Evolutionary conservation across 2,329 filamentous ascomycete species (phyloP).

Genomic region (Microsporum ferrugineum): DNA sequence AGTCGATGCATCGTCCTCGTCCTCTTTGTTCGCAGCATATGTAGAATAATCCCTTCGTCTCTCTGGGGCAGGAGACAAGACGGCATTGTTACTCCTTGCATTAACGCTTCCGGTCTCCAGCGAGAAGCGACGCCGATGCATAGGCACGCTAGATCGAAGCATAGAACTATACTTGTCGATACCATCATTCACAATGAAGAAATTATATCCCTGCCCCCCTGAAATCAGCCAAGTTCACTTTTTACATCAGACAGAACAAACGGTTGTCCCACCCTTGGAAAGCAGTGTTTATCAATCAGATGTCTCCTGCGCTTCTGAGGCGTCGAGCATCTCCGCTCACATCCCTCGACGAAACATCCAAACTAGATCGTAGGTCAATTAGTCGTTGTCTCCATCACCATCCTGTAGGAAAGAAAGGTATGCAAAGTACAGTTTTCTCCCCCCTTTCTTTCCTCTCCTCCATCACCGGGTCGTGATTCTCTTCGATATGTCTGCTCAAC

Average conservation of each 20-base stretch:
- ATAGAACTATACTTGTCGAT: slow-evolving; percentile 76
- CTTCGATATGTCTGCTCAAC: slow-evolving; percentile 73
- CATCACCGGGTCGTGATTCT: slow-evolving; percentile 75
- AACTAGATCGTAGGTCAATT: slow-evolving; percentile 43
- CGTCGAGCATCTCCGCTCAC: slow-evolving; percentile 72
- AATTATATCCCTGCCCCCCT: slow-evolving; percentile 62
- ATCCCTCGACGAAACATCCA: slow-evolving; percentile 79
- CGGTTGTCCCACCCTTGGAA: slow-evolving; percentile 49
- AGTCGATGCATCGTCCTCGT: background rate
- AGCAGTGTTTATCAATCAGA: slow-evolving; percentile 88
- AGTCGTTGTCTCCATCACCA: background rate
- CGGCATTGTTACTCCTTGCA: background rate
- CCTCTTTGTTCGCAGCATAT: background rate
- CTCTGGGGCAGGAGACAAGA: background rate
- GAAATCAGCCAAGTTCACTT: background rate
- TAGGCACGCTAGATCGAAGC: slow-evolving; percentile 40
- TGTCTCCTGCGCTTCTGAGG: slow-evolving; percentile 77
- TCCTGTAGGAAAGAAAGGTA: background rate
- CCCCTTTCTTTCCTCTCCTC: slow-evolving; percentile 63
- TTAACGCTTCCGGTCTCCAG: background rate
- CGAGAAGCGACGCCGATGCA: slow-evolving; percentile 27
- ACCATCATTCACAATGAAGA: slow-evolving; percentile 75
- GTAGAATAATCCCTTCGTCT: slow-evolving; percentile 18
- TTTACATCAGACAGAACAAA: background rate
- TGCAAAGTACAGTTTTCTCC: slow-evolving; percentile 60